Conservation (phyloP, 768 basidiomycete species). For the Amanita molliuscula region DNA sequence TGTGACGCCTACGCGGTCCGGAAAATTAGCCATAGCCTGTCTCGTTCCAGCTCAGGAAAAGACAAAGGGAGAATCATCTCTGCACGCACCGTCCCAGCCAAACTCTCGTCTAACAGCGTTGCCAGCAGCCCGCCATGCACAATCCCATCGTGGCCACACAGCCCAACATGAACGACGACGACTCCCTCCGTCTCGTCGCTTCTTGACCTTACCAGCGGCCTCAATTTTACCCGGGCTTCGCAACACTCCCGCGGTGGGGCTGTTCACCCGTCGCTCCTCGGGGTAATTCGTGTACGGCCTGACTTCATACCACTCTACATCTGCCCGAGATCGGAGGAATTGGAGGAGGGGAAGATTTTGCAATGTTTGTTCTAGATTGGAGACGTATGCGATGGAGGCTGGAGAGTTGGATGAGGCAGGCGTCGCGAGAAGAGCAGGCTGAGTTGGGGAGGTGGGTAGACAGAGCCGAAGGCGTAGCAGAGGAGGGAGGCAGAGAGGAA, state of each 20-base stretch:
- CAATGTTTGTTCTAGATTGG: constrained; percentile 56
- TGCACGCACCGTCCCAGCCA: constrained; percentile 60
- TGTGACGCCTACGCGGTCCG: constrained; percentile 87
- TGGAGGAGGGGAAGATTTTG: constrained; percentile 54
- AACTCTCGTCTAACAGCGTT: constrained; percentile 78
- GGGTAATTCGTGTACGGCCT: constrained; percentile 66
- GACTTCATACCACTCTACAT: constrained; percentile 62
- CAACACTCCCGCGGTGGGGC: constrained; percentile 77
- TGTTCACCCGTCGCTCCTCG: constrained; percentile 69
- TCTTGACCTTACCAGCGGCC: constrained; percentile 64
- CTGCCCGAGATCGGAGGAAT: constrained; percentile 33
- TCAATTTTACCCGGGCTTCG: constrained; percentile 72
- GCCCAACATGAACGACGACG: constrained; percentile 66
- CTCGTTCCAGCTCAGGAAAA: neutral
- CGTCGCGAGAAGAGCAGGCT: constrained; percentile 68
- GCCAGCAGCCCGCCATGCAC: constrained; percentile 92
- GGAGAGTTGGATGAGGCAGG: constrained; percentile 49
- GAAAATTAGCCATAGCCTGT: constrained; percentile 78
- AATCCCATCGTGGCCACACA: constrained; percentile 94
- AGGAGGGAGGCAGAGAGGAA: constrained; percentile 20
- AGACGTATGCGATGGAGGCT: constrained; percentile 47
- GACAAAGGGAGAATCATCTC: neutral
- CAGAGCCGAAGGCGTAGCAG: constrained; percentile 44
- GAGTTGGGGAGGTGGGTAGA: constrained; percentile 60
- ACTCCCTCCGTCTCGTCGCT: constrained; percentile 68